Conservation (phyloP, 1,139 yeast genomes). For the Blastobotrys elegans region DNA sequence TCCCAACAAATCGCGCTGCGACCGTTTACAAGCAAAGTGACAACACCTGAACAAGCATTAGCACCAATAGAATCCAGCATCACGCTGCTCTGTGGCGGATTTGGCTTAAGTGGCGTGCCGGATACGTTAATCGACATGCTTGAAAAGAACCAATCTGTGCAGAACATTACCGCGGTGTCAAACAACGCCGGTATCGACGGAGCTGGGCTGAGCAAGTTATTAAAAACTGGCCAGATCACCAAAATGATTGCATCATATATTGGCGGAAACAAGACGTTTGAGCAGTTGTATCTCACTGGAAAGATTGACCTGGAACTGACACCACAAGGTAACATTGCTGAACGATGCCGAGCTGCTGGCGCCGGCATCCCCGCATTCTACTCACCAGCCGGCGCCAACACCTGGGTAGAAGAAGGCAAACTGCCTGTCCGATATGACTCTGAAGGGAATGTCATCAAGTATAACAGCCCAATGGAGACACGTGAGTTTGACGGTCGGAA, state of each 20-base stretch:
- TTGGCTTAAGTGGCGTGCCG: constrained; percentile 47
- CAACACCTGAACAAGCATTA: not conserved
- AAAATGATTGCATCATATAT: constrained; percentile 45
- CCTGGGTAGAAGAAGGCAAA: constrained; percentile 47
- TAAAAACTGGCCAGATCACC: constrained; percentile 42
- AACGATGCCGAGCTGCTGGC: constrained; percentile 44
- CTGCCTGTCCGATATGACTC: constrained; percentile 40
- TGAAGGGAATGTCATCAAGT: constrained; percentile 36
- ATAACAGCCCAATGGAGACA: constrained; percentile 37
- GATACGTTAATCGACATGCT: constrained; percentile 42
- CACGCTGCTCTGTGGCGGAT: constrained; percentile 43
- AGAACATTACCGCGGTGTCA: constrained; percentile 42
- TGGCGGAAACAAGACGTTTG: constrained; percentile 44
- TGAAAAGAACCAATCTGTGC: constrained; percentile 31
- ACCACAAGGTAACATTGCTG: constrained; percentile 52
- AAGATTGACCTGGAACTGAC: constrained; percentile 43
- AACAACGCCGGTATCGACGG: constrained; percentile 49
- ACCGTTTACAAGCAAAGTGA: too few relatives aligned
- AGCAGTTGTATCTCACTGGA: constrained; percentile 40
- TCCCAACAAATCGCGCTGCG: too few relatives aligned
- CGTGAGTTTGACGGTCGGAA: constrained; percentile 38
- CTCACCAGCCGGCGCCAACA: constrained; percentile 47
- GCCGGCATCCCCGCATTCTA: constrained; percentile 49
- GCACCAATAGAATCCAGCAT: constrained; percentile 11
- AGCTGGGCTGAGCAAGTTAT: constrained; percentile 41